Evolutionary conservation across 495 filamentous ascomycete species (phyloP).

Genomic region (Penicillium arizonense): DNA sequence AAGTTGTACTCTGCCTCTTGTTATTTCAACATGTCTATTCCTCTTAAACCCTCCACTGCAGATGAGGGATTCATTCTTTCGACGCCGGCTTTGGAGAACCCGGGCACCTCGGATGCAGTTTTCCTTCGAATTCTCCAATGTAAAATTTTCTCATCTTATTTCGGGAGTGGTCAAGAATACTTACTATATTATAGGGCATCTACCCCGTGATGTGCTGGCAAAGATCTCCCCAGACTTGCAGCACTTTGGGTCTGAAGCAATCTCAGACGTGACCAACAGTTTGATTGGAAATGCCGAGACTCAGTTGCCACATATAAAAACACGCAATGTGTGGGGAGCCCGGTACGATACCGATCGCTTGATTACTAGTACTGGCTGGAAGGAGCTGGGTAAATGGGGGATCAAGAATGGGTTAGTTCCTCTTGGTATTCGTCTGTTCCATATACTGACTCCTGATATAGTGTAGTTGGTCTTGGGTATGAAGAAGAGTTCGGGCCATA

Average conservation of each 20-base stretch:
- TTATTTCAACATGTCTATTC: not conserved
- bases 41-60: conserved; percentile 5
- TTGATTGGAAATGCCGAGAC: conserved; percentile 24
- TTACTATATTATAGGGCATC: conserved; percentile 5
- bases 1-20: too few species aligned
- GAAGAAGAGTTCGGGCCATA: conserved; percentile 27
- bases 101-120: conserved; percentile 8
- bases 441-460: not conserved
- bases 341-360: conserved; percentile 29
- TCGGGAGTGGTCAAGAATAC: too few species aligned
- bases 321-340: conserved; percentile 31
- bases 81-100: conserved; percentile 11
- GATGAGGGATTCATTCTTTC: conserved; percentile 17
- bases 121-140: conserved; percentile 15
- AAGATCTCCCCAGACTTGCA: conserved; percentile 7
- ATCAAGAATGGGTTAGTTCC: conserved; percentile 25
- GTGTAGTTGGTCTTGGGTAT: conserved; percentile 40
- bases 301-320: conserved; percentile 28
- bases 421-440: not conserved
- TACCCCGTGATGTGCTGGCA: conserved; percentile 3
- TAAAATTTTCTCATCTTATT: not conserved
- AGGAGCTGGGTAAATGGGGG: conserved; percentile 20
- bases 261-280: conserved; percentile 10
- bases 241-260: conserved; percentile 11
- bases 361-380: conserved; percentile 39